These are phyloP conservation scores for Dendryphion nanum DNA, from an alignment of 2,329 filamentous ascomycete genomes.

Conservation along the genomic window DNA sequence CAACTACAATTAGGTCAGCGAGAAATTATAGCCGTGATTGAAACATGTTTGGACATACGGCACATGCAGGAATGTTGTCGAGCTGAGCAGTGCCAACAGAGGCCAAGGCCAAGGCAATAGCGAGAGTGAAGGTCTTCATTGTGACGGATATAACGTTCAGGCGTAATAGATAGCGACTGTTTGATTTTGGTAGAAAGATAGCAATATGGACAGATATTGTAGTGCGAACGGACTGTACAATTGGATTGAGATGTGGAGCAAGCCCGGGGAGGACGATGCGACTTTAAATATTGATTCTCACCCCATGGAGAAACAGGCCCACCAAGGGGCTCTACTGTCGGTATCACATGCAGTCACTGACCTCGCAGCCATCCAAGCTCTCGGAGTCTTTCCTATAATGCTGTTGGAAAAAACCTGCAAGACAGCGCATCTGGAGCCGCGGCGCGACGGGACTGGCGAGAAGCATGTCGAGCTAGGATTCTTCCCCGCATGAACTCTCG, in stretches of 20 bases:
- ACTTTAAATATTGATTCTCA: constrained; percentile 13
- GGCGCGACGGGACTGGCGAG: constrained; percentile 10
- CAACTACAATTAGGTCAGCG: constrained; percentile 36
- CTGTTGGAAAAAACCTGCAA: not conserved
- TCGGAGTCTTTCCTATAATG: constrained; percentile 5
- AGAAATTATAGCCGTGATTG: constrained; percentile 8
- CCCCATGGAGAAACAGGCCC: not conserved
- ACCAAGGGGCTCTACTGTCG: constrained; percentile 7
- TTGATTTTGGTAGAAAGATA: too few relatives aligned
- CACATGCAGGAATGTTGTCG: constrained; percentile 46
- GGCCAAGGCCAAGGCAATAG: constrained; percentile 43
- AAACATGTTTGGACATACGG: constrained; percentile 35
- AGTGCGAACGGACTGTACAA: too few relatives aligned
- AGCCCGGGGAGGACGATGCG: too few relatives aligned
- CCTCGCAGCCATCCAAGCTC: constrained; percentile 1
- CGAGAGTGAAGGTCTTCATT: constrained; percentile 39
- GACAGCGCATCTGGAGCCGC: constrained; percentile 1
- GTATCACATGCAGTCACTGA: constrained; percentile 13
- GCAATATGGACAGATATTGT: too few relatives aligned
- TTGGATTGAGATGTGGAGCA: constrained; percentile 8
- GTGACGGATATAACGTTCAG: constrained; percentile 17
- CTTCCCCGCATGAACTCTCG: constrained; percentile 9
- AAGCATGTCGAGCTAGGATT: constrained; percentile 9
- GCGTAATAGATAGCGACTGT: constrained; percentile 12
- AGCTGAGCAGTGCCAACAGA: constrained; percentile 48